A percentile compares a stretch with the other conserved stretches of the same genome.
Conservation (phyloP, 1,139 yeast species). For the Arxiozyma telluris region DNA sequence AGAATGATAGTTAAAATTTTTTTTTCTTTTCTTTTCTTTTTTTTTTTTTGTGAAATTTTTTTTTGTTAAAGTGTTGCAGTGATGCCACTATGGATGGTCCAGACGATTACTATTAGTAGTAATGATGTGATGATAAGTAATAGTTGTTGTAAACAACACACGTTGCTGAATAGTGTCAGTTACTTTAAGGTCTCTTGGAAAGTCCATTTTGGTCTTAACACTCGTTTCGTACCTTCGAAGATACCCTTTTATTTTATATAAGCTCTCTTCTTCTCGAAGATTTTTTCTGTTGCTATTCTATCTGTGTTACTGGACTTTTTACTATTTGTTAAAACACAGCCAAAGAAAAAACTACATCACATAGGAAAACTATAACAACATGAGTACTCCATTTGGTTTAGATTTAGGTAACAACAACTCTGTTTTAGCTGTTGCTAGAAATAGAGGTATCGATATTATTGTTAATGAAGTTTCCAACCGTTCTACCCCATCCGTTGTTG, state of each 20-base stretch:
- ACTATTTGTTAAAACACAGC: constrained; percentile 11
- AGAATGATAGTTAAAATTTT: not conserved
- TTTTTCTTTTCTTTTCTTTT: no score
- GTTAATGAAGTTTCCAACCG: constrained; percentile 98
- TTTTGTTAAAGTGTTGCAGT: not conserved
- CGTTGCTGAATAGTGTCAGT: not conserved
- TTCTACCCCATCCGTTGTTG: constrained; percentile 89
- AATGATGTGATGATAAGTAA: not conserved
- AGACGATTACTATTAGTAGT: no score
- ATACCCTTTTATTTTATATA: not conserved
- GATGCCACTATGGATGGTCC: not conserved
- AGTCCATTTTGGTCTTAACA: no score
- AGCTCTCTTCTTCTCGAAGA: not conserved
- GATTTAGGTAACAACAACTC: constrained; percentile 95
- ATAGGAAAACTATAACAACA: constrained; percentile 16
- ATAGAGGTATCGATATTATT: constrained; percentile 96
- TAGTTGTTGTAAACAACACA: not conserved
- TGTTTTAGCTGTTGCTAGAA: constrained; percentile 94
- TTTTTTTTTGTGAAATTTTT: no score
- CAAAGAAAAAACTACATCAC: not conserved
- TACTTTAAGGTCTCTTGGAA: not conserved
- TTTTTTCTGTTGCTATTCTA: not conserved
- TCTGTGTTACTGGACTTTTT: not conserved
- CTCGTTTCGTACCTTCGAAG: not conserved
- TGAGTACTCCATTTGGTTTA: constrained; percentile 93